phyloP scores from a whole-genome alignment of 208 protist genomes.

The Trypanosoma lewisi region DNA sequence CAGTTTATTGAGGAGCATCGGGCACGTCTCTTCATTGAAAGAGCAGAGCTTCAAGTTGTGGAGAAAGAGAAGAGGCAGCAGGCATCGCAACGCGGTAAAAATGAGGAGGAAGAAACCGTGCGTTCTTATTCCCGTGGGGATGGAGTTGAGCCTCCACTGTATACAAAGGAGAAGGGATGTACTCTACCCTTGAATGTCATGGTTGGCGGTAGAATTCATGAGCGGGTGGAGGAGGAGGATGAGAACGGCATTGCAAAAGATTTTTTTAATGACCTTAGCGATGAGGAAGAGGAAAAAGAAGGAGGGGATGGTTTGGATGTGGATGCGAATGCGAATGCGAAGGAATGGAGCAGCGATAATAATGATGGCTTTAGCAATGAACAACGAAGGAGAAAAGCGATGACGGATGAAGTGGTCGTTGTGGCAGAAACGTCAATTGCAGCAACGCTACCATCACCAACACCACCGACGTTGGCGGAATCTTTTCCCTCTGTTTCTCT shows the following conservation, averaged over 20 bases:
- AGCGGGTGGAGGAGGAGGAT: constrained; percentile 10
- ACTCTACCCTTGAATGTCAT: background rate
- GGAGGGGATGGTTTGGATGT: too few relatives aligned
- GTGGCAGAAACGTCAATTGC: background rate
- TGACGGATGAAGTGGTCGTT: background rate
- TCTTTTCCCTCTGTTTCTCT: background rate
- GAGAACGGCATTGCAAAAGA: constrained; percentile 18
- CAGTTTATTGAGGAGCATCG: constrained; percentile 27
- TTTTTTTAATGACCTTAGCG: constrained; percentile 26
- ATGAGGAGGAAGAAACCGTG: background rate
- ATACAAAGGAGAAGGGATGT: background rate
- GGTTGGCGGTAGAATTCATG: background rate
- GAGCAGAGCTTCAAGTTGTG: constrained; percentile 7
- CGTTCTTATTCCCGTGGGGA: background rate
- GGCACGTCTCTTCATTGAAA: constrained; percentile 11
- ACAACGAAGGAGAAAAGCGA: background rate
- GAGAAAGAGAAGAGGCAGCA: constrained; percentile 1
- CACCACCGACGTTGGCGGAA: background rate
- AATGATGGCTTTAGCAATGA: constrained; percentile 1
- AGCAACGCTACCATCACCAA: background rate
- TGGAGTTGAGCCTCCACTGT: background rate
- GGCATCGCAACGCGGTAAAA: background rate
- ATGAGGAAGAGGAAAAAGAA: constrained; percentile 1
- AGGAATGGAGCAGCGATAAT: background rate
- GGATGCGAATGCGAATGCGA: background rate